These are phyloP conservation scores for Calonectria pseudoreteaudii DNA, from an alignment of 2,329 filamentous ascomycete genomes.

Conservation along the genomic window DNA sequence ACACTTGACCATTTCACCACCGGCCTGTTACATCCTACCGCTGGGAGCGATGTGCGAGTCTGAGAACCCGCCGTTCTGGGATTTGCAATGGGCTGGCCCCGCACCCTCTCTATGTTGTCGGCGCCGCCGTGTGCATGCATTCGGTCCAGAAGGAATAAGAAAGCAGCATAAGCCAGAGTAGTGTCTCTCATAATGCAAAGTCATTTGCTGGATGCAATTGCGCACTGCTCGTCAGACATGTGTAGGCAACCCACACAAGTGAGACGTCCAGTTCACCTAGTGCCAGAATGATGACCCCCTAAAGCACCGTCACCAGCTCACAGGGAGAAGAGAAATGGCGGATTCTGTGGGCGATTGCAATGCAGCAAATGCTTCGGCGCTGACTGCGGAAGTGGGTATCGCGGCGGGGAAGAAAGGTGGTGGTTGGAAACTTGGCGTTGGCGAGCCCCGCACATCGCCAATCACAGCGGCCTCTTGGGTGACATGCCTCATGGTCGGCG, in stretches of 20 bases:
- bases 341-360: neutral
- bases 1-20: conserved; percentile 1
- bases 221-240: neutral
- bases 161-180: neutral
- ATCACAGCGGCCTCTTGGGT: conserved; percentile 32
- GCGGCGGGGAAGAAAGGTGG: conserved; percentile 13
- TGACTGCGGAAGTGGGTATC: neutral
- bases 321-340: neutral
- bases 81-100: conserved; percentile 4
- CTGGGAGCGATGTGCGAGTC: neutral
- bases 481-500: conserved; percentile 44
- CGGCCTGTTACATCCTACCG: neutral
- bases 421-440: conserved; percentile 17
- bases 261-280: conserved; percentile 3
- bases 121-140: neutral
- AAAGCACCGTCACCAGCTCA: neutral
- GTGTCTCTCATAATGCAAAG: neutral
- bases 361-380: neutral
- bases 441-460: conserved; percentile 26
- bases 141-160: neutral
- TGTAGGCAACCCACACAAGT: neutral
- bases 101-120: neutral
- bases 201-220: neutral
- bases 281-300: neutral
- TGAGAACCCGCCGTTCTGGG: conserved; percentile 13